phyloP scores from a whole-genome alignment of 1,284 basidiomycete species.

The Leccinum variabile region DNA sequence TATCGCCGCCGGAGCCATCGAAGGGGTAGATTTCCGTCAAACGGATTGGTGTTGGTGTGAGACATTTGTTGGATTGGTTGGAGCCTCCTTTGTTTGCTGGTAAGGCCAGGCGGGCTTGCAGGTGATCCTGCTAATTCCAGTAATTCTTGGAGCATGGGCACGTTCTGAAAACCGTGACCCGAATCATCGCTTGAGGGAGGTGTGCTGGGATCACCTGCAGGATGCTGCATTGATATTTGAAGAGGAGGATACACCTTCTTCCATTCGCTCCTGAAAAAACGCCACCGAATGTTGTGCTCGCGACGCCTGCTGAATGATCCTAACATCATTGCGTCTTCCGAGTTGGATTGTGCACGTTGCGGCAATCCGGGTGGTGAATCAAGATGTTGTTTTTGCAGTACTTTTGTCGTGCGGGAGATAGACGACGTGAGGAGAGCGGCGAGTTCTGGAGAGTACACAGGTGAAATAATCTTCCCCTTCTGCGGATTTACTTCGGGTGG shows the following conservation, averaged over 20 bases:
- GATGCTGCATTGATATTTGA: conserved; percentile 37
- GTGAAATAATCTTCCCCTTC: conserved; percentile 57
- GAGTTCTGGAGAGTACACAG: conserved; percentile 62
- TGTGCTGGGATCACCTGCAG: not conserved
- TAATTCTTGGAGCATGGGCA: conserved; percentile 47
- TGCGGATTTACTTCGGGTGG: conserved; percentile 51
- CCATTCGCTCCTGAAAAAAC: conserved; percentile 57
- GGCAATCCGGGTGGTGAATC: conserved; percentile 56
- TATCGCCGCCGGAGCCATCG: conserved; percentile 71
- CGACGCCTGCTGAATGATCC: conserved; percentile 71
- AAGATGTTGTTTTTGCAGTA: conserved; percentile 42
- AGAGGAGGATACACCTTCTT: conserved; percentile 61
- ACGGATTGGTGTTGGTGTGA: conserved; percentile 15
- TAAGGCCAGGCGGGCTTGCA: conserved; percentile 7
- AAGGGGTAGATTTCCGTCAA: conserved; percentile 38
- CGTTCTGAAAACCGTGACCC: conserved; percentile 46
- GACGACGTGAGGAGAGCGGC: conserved; percentile 57
- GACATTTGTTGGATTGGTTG: conserved; percentile 3
- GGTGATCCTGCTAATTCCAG: conserved; percentile 44
- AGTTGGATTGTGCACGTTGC: conserved; percentile 52
- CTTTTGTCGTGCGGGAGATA: conserved; percentile 48
- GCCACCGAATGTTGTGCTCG: conserved; percentile 70
- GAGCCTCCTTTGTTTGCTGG: conserved; percentile 12
- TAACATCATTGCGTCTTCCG: conserved; percentile 57
- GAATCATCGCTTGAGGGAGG: conserved; percentile 28